These are phyloP conservation scores for Aspergillus aculeatus DNA, from an alignment of 2,329 filamentous ascomycete genomes.

Conservation along the genomic window DNA sequence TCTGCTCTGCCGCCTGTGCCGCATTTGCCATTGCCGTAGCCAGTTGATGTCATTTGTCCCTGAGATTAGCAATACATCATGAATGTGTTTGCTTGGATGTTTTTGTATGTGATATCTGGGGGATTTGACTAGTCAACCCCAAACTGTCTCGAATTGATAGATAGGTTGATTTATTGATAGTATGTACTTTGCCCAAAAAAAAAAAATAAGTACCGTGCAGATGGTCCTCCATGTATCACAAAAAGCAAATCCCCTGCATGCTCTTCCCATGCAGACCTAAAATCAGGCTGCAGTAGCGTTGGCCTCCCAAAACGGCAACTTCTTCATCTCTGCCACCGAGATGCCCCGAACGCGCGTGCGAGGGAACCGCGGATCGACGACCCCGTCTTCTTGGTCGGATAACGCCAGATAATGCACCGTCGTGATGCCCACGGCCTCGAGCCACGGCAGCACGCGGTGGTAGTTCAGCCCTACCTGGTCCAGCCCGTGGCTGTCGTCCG, in stretches of 20 bases:
- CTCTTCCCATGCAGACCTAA: not conserved
- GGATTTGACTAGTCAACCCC: too few species aligned
- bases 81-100: too few species aligned
- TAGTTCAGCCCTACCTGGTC: slow-evolving; percentile 89
- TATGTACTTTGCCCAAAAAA: too few species aligned
- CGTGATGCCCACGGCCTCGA: slow-evolving; percentile 52
- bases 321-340: slow-evolving; percentile 35
- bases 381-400: slow-evolving; percentile 17
- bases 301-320: slow-evolving; percentile 33
- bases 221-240: too few species aligned
- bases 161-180: too few species aligned
- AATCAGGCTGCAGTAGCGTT: not conserved
- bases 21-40: not conserved
- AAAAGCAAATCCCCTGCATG: too few species aligned
- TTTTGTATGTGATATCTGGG: too few species aligned
- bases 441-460: slow-evolving; percentile 65
- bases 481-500: slow-evolving; percentile 90
- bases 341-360: slow-evolving; percentile 33
- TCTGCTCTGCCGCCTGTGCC: not conserved
- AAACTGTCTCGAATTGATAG: too few species aligned
- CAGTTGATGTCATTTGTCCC: not conserved
- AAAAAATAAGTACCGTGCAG: too few species aligned
- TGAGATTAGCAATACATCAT: too few species aligned
- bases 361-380: slow-evolving; percentile 39
- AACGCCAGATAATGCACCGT: slow-evolving; percentile 40